Conservation (phyloP, 352 stramenopile species). For the Phytophthora fragariae region DNA sequence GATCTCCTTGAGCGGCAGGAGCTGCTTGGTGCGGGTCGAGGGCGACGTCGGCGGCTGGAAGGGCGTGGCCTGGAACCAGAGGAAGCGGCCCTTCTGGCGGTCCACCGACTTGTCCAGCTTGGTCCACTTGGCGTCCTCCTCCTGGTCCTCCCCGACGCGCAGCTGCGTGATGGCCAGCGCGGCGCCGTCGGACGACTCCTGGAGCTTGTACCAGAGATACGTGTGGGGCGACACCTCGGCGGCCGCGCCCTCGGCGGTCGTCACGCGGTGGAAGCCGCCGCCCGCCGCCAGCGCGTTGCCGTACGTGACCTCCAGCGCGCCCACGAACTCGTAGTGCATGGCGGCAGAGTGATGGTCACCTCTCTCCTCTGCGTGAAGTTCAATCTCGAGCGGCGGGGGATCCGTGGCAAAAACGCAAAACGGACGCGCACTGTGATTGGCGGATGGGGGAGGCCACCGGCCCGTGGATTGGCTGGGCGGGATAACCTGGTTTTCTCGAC, state of each 20-base stretch:
- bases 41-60: slow-evolving; percentile 34
- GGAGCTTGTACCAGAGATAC: slow-evolving; percentile 88
- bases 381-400: slow-evolving; percentile 5
- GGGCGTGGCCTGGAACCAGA: slow-evolving; percentile 65
- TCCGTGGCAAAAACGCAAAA: neutral
- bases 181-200: slow-evolving; percentile 12
- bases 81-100: slow-evolving; percentile 58
- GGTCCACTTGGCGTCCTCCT: slow-evolving; percentile 42
- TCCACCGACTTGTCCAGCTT: slow-evolving; percentile 85
- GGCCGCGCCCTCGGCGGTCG: slow-evolving; percentile 70
- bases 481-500: too few relatives aligned
- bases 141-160: slow-evolving; percentile 44
- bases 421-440: neutral
- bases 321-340: slow-evolving; percentile 82
- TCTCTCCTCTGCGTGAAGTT: slow-evolving; percentile 13
- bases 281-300: slow-evolving; percentile 83
- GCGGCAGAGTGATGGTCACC: neutral
- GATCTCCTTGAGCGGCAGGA: slow-evolving; percentile 82
- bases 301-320: slow-evolving; percentile 85
- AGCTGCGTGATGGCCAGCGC: slow-evolving; percentile 61
- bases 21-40: slow-evolving; percentile 7
- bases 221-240: slow-evolving; percentile 84
- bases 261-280: slow-evolving; percentile 86
- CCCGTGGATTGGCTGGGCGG: too few relatives aligned
- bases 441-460: too few relatives aligned